A percentile compares a stretch with the other conserved stretches of the same genome.
These are phyloP conservation scores for Lipomyces chichibuensis DNA, from an alignment of 805 yeast species.

Conservation along the genomic window DNA sequence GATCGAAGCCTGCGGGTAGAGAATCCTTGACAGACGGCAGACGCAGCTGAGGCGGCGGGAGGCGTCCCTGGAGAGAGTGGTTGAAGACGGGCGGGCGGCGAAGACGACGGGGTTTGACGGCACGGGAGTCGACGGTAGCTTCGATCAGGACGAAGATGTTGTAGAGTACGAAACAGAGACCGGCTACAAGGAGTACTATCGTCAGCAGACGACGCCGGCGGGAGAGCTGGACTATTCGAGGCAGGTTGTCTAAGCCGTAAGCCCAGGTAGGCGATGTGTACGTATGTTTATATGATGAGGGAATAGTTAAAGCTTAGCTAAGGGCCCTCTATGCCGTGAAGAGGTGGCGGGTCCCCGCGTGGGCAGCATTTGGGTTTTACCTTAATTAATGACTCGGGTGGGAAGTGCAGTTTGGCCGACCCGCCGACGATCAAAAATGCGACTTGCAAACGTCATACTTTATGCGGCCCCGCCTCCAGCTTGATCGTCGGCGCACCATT, in stretches of 20 bases:
- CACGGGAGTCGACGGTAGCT: not conserved
- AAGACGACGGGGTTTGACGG: not conserved
- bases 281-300: not conserved
- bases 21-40: conserved; percentile 17
- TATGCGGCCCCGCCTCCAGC: too few relatives aligned
- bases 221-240: not conserved
- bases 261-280: not conserved
- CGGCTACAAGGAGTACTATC: not conserved
- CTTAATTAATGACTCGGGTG: too few relatives aligned
- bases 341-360: too few relatives aligned
- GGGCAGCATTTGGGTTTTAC: too few relatives aligned
- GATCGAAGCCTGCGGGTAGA: conserved; percentile 9
- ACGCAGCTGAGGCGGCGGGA: conserved; percentile 10
- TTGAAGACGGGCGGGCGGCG: not conserved
- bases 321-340: too few relatives aligned
- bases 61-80: not conserved
- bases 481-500: not conserved
- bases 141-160: not conserved
- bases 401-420: too few relatives aligned
- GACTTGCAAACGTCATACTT: too few relatives aligned
- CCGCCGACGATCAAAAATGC: too few relatives aligned
- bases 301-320: not conserved
- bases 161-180: not conserved
- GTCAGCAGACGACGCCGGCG: conserved; percentile 1
- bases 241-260: not conserved